A percentile compares a stretch with the other conserved stretches of the same genome.
Evolutionary conservation across 2,329 filamentous ascomycete genomes (phyloP).

Genomic region (Geosmithia morbida): DNA sequence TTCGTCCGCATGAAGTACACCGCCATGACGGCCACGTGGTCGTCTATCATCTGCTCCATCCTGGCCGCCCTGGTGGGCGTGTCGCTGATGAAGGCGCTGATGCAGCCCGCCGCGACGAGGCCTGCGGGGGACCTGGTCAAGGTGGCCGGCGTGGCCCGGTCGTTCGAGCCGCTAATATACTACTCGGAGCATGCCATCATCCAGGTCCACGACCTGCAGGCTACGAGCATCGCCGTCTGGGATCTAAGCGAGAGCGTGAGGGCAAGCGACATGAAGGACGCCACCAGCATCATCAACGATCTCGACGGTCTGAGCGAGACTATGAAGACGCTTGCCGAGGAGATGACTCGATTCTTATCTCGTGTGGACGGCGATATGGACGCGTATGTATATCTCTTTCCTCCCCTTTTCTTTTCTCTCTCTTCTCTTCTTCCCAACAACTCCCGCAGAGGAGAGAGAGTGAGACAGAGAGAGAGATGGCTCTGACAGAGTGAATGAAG

Average conservation of each 20-base stretch:
- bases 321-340: slow-evolving; percentile 68
- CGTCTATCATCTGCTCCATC: slow-evolving; percentile 48
- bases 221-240: slow-evolving; percentile 87
- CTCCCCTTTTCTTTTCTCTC: slow-evolving; percentile 1
- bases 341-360: slow-evolving; percentile 84
- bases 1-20: slow-evolving; percentile 47
- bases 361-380: slow-evolving; percentile 91
- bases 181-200: slow-evolving; percentile 81
- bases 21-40: slow-evolving; percentile 53
- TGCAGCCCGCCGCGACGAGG: slow-evolving; percentile 45
- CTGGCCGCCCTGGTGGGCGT: slow-evolving; percentile 50
- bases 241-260: slow-evolving; percentile 85
- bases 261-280: slow-evolving; percentile 80
- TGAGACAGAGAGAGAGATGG: neutral
- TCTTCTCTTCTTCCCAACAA: too few relatives aligned
- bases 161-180: slow-evolving; percentile 88
- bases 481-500: slow-evolving; percentile 19
- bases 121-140: slow-evolving; percentile 61
- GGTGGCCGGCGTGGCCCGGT: slow-evolving; percentile 75
- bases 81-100: slow-evolving; percentile 48
- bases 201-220: slow-evolving; percentile 78
- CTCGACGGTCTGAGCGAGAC: slow-evolving; percentile 77
- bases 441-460: too few relatives aligned
- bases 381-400: too few relatives aligned
- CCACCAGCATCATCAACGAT: slow-evolving; percentile 70